Base-by-base conservation (phyloP, 352 stramenopile species). In the Pythium oligandrum region DNA sequence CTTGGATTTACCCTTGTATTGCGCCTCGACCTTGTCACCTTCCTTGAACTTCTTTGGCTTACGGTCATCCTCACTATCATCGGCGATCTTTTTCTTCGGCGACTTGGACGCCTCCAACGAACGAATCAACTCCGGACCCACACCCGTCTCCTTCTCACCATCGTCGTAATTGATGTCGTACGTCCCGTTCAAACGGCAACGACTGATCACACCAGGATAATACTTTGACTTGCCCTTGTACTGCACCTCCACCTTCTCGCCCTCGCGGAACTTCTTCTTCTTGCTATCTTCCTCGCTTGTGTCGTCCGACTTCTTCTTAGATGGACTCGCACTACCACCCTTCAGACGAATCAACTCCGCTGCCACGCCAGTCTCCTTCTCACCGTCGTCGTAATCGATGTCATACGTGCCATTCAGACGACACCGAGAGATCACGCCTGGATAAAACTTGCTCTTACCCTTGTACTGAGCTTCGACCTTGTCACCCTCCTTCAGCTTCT, bases 141-240 rank as follows among this genome's bases (percentile, higher is more conserved):
- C 73, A 12, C 76, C 48, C 36, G 63, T 74, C 47, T 93, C 78
- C 17, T 69, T 68, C 33, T 88, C 75, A 31, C 78, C 83, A 44
- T 87, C 77, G 1, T 86, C 72, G 45, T 90, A 94, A 35, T 66
- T n/a, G 51, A 94, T 63, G 36, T 89, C 80, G 59, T 78, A 84
- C 11, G 76, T 90, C 6, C 68, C 70, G 45, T 94, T 78, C 6
- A 62, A 53, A 48, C 88, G 69, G 0, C 71, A 66, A 3, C 57
- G 51, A 4, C 61, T 66, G 38, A 95, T 83, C 48, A 73, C 72
- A 12, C 78, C 79, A 8, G 61, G 33, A 51, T 83, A 90, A 11
- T 65, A 65, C 32, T 68, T 72, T 4, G 58, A 64, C 12, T 74
- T 72, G 30, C 68, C 64, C 36, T 83, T 83, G 55, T 80, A 86